phyloP scores from a whole-genome alignment of 164 flowering plant species.

The Malania oleifera region DNA sequence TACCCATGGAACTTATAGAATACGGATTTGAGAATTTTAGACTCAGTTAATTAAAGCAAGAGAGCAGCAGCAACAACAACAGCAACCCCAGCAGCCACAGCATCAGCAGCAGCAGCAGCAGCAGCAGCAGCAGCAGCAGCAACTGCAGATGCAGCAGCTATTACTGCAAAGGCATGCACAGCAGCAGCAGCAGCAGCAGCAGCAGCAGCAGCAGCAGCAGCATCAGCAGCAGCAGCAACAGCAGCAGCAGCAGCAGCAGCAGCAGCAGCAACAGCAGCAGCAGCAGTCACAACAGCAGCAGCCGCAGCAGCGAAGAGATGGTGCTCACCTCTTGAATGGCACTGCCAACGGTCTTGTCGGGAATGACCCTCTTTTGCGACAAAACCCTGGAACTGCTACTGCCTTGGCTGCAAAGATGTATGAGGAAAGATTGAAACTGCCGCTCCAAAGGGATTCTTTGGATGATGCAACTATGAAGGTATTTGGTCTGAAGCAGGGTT shows the following conservation, averaged over 20 bases:
- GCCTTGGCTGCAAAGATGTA: constrained; percentile 95
- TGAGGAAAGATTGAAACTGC: constrained; percentile 76
- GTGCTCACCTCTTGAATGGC: constrained; percentile 75
- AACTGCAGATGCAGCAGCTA: constrained; percentile 67
- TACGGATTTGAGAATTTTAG: constrained; percentile 19
- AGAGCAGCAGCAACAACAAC: constrained; percentile 48
- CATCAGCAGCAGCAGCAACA: constrained; percentile 27
- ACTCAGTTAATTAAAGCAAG: constrained; percentile 62
- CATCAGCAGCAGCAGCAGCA: constrained; percentile 40
- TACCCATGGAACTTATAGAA: background rate
- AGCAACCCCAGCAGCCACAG: constrained; percentile 33
- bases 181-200: constrained; percentile 63
- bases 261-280: constrained; percentile 19
- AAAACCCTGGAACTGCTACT: constrained; percentile 74
- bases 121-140: constrained; percentile 67
- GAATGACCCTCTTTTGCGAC: constrained; percentile 65
- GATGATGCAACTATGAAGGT: constrained; percentile 96
- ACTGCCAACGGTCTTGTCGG: constrained; percentile 66
- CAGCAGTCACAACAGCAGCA: constrained; percentile 25
- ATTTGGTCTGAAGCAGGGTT: background rate
- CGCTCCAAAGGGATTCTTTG: constrained; percentile 75
- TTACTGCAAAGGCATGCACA: constrained; percentile 66
- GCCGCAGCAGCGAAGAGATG: constrained; percentile 52
- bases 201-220: constrained; percentile 32
- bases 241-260: constrained; percentile 22